Percentiles rank a stretch among this genome's conserved stretches.
Evolutionary conservation across 2,329 filamentous ascomycete species (phyloP).

Genomic region (Xylariales sp.): DNA sequence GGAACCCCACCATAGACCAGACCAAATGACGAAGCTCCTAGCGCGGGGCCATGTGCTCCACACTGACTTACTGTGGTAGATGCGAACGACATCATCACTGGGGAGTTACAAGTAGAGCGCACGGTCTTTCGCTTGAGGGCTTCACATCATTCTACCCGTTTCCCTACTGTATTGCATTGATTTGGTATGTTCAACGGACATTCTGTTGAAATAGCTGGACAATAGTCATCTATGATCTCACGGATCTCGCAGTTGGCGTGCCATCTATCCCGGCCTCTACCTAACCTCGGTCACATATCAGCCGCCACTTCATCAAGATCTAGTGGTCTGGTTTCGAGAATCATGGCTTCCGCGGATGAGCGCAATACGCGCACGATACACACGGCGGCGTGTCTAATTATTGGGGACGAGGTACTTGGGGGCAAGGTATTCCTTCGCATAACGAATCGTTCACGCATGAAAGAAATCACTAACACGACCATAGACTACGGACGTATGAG

Average conservation of each 20-base stretch:
- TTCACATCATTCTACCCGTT: too few relatives aligned
- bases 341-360: slow-evolving; percentile 49
- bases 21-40: neutral
- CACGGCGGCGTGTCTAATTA: slow-evolving; percentile 88
- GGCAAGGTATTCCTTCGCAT: slow-evolving; percentile 66
- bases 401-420: slow-evolving; percentile 93
- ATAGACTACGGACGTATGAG: slow-evolving; percentile 30
- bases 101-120: neutral
- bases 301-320: slow-evolving; percentile 28
- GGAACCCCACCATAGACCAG: too few relatives aligned
- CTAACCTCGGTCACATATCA: slow-evolving; percentile 49
- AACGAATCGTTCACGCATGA: neutral
- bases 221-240: slow-evolving; percentile 82
- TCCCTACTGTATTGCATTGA: neutral
- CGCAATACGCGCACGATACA: slow-evolving; percentile 66
- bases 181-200: neutral
- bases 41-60: slow-evolving; percentile 1
- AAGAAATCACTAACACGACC: slow-evolving; percentile 11
- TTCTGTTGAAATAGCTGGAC: neutral
- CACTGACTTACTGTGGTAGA: neutral
- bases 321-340: slow-evolving; percentile 23
- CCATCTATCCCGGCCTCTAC: slow-evolving; percentile 62
- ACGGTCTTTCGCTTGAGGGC: neutral
- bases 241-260: slow-evolving; percentile 69
- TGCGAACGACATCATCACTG: slow-evolving; percentile 8